Evolutionary conservation across 2,329 filamentous ascomycete species (phyloP).

Genomic region (Amauroascus niger): DNA sequence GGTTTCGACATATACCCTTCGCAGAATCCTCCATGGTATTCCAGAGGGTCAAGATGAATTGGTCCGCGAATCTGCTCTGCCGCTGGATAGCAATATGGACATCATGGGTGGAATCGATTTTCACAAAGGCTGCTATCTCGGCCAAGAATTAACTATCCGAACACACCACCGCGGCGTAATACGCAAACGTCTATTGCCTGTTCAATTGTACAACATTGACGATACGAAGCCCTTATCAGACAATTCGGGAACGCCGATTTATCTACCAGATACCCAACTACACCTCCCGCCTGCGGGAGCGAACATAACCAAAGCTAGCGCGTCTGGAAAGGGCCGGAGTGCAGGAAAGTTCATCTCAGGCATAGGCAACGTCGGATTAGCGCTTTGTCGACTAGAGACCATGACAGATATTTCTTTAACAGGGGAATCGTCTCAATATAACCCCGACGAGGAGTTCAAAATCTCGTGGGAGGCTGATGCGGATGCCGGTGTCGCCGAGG

Average conservation of each 20-base stretch:
- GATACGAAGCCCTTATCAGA: constrained; percentile 16
- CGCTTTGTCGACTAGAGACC: constrained; percentile 73
- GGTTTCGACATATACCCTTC: constrained; percentile 58
- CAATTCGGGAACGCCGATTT: constrained; percentile 38
- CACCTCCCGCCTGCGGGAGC: constrained; percentile 31
- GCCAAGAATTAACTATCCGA: constrained; percentile 91
- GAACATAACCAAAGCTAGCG: constrained; percentile 46
- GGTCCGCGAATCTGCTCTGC: constrained; percentile 58
- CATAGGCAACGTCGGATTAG: constrained; percentile 77
- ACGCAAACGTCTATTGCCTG: constrained; percentile 76
- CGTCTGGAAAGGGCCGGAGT: constrained; percentile 49
- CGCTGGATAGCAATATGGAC: constrained; percentile 85
- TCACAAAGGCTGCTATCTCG: constrained; percentile 92
- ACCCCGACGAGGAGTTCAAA: constrained; percentile 53
- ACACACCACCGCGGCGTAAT: constrained; percentile 92
- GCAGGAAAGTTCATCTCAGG: constrained; percentile 72
- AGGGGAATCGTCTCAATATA: constrained; percentile 54
- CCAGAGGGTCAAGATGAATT: constrained; percentile 80
- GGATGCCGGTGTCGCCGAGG: constrained; percentile 31
- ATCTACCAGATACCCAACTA: constrained; percentile 24
- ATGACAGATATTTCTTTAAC: constrained; percentile 76
- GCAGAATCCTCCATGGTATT: constrained; percentile 69
- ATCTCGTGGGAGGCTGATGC: constrained; percentile 43
- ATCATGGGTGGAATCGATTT: constrained; percentile 79
- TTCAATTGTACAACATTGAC: constrained; percentile 53